Base-by-base conservation (phyloP, 2,329 filamentous ascomycete genomes). In the Diaporthe vexans region DNA sequence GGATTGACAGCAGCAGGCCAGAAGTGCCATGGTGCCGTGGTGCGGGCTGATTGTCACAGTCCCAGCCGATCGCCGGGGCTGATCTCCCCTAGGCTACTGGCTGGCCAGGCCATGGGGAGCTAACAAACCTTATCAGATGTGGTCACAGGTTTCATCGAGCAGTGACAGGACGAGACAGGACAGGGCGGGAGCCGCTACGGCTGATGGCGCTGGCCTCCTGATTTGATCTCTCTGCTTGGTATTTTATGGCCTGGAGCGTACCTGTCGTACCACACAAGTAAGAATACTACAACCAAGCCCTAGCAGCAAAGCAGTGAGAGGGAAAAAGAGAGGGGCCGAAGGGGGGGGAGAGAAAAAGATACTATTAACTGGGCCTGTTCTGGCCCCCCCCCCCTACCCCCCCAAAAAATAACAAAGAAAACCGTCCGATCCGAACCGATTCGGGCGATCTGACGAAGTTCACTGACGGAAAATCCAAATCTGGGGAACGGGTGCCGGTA, bases 361-460 rank as follows among this genome's bases (percentile, higher is more conserved):
- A 15, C 26, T n/a, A 35, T 33, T 21, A 19, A 46, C 43, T 7
- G 43, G 43, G 43, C 17, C 43, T 46, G 43, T 21, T 19, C 29
- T 29, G n/a, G n/a, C 29, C 29, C 29, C 29, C 29, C 29, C 29
- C 29, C 29, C 29, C 43, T 46, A 4, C 6, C 17, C 17, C 11
- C 26, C 26, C 40, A 33, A 33, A 33, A 33, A 33, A 33, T 33
- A 33, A 33, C 29, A 3, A 17, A 43, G 4, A 43, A 43, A 43
- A 43, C 26, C 33, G 35, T 48, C 63, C 63, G 63, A 68, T 68
- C 63, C 48, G 63, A 37, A 73, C 73, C 76, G 76, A 79, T 79
- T 76, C 76, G 77, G 79, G 77, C 77, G 76, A 80, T 78, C 78
- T 77, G 78, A 71, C 75, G 78, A 78, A 76, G 76, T 51, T 68